Base-by-base conservation (phyloP, 2,329 filamentous ascomycete genomes). In the Sporothrix brasiliensis region DNA sequence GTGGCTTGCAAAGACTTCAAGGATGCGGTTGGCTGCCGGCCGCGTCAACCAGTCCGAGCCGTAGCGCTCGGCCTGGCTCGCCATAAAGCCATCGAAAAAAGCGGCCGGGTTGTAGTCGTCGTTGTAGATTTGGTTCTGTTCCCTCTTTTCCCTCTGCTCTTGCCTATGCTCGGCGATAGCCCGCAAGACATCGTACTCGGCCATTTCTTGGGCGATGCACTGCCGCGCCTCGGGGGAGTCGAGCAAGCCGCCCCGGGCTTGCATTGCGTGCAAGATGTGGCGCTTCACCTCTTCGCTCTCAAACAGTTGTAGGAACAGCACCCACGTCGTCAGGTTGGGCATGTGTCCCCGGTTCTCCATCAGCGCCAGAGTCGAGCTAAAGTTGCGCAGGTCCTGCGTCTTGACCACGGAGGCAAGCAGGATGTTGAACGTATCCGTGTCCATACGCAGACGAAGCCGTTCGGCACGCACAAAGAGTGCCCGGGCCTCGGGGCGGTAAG, bases 211-310 rank as follows among this genome's bases (percentile, higher is more conserved):
- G 3, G 83, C 82, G 30, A 86, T 77, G 11, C 76, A 76, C 9
- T 77, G 78, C 9, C 81, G 76, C 1, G 79, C 80, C 0, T 74
- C 74, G 0, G 77, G 76, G 30, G 80, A 78, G 9, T 79, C 75
- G 53, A 86, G 78, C 65, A 85, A 78, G 30, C 81, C 81, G 21
- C 27, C 24, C 27, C 80, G 77, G 49, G 80, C 76, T 69, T 82
- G 78, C 83, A 87, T 86, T 70, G 79, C 78, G 14, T 80, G 79
- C 41, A 86, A 75, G 41, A 85, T 77, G 73, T 83, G 81, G 30
- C 81, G 80, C 67, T 80, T 79, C 66, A 83, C 81, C n/a, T 86
- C 83, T 75, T 89, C 88, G 13, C 85, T 85, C 77, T 87, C 85
- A 70, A 91, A 85, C 58, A 86, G 78, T n/a, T 79, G 77, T 21